Conservation (phyloP, 805 yeast genomes). For the Kluyveromyces aestuarii region DNA sequence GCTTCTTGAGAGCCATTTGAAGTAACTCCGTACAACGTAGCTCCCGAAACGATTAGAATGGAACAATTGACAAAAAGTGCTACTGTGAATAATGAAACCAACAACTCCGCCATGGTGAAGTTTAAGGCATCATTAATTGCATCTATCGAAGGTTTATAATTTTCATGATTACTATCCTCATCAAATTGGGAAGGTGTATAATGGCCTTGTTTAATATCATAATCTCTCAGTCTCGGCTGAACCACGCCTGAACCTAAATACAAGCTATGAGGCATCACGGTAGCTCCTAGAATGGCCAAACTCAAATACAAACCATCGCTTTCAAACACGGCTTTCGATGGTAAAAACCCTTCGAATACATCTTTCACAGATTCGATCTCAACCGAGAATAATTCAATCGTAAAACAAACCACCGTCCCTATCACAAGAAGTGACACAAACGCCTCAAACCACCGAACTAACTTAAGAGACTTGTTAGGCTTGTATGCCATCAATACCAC, state of each 20-base stretch:
- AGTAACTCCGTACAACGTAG: constrained; percentile 52
- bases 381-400: constrained; percentile 65
- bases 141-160: constrained; percentile 69
- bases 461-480: constrained; percentile 71
- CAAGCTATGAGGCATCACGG: constrained; percentile 91
- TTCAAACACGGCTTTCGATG: constrained; percentile 40
- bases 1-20: constrained; percentile 62
- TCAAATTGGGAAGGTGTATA: constrained; percentile 35
- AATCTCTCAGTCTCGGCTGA: constrained; percentile 75
- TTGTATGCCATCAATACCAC: constrained; percentile 80
- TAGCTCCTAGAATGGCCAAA: constrained; percentile 85
- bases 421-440: constrained; percentile 70
- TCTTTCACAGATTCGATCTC: constrained; percentile 45
- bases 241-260: constrained; percentile 85
- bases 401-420: constrained; percentile 80
- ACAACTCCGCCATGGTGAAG: constrained; percentile 73
- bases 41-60: constrained; percentile 86
- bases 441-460: constrained; percentile 72
- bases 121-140: constrained; percentile 77
- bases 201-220: constrained; percentile 59
- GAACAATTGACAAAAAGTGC: constrained; percentile 89
- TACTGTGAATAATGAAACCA: constrained; percentile 76
- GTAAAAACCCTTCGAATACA: constrained; percentile 62
- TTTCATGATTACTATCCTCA: constrained; percentile 29
- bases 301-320: constrained; percentile 65